These are phyloP conservation scores for Talaromyces sp. DNA, from an alignment of 2,329 filamentous ascomycete genomes.

Conservation along the genomic window DNA sequence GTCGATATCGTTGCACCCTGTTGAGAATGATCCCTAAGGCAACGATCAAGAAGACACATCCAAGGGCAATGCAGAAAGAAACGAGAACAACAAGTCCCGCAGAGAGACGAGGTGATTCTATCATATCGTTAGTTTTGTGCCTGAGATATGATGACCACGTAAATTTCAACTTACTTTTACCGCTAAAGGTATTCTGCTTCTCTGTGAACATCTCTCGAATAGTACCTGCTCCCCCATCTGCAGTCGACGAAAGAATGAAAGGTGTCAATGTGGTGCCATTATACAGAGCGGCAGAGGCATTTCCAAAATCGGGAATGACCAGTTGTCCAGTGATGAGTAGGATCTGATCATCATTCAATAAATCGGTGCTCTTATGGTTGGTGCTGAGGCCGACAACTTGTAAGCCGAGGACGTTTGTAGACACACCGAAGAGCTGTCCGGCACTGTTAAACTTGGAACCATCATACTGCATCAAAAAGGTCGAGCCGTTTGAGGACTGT, in stretches of 20 bases:
- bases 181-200: constrained; percentile 69
- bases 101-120: constrained; percentile 37
- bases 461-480: constrained; percentile 80
- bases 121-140: constrained; percentile 17
- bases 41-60: constrained; percentile 48
- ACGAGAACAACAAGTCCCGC: constrained; percentile 46
- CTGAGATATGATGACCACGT: background rate
- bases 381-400: constrained; percentile 73
- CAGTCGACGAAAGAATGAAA: constrained; percentile 71
- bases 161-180: constrained; percentile 52
- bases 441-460: constrained; percentile 66
- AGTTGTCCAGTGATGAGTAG: constrained; percentile 84
- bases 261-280: constrained; percentile 76
- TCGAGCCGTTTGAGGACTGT: constrained; percentile 61
- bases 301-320: constrained; percentile 69
- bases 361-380: constrained; percentile 60
- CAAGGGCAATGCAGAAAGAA: constrained; percentile 47
- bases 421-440: constrained; percentile 58
- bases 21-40: constrained; percentile 46
- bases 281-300: constrained; percentile 80
- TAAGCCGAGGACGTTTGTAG: constrained; percentile 70
- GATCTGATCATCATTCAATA: constrained; percentile 64
- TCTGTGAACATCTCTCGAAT: constrained; percentile 81
- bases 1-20: constrained; percentile 45
- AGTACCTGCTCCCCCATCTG: constrained; percentile 64